These are phyloP conservation scores for Solanum dulcamara DNA, from an alignment of 257 asterid genomes.

Conservation along the genomic window DNA sequence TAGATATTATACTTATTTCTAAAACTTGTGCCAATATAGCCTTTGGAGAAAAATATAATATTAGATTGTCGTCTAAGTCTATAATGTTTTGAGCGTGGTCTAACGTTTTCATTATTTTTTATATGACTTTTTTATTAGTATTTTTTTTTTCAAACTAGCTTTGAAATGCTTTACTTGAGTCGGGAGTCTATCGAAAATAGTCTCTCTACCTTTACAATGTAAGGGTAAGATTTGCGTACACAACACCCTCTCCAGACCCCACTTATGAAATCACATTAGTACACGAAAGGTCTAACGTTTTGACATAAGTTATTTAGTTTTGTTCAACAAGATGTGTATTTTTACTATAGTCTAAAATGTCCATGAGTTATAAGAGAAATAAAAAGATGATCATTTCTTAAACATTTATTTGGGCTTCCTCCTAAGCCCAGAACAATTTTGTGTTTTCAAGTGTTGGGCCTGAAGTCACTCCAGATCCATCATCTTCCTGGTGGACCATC, in stretches of 20 bases:
- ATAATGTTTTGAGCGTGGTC: background rate
- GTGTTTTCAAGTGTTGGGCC: background rate
- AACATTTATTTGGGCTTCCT: background rate
- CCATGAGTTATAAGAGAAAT: background rate
- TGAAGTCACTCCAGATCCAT: background rate
- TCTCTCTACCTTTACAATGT: background rate
- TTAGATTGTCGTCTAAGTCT: background rate
- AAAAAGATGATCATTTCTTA: background rate
- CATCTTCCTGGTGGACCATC: background rate
- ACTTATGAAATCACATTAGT: background rate
- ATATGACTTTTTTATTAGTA: background rate
- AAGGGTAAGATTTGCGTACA: too few species aligned
- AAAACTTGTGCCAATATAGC: background rate
- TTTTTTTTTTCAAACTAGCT: background rate
- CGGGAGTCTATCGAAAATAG: fast-evolving
- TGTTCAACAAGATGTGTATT: background rate
- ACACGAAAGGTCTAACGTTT: background rate
- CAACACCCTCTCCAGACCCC: background rate
- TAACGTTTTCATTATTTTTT: background rate
- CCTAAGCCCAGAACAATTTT: background rate
- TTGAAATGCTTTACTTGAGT: background rate
- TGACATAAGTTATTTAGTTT: background rate
- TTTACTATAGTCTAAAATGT: background rate
- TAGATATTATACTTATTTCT: background rate
- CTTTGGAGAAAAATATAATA: background rate